phyloP scores from a whole-genome alignment of 371 early-diverging fungal genomes.

The Dichotomocladium elegans region DNA sequence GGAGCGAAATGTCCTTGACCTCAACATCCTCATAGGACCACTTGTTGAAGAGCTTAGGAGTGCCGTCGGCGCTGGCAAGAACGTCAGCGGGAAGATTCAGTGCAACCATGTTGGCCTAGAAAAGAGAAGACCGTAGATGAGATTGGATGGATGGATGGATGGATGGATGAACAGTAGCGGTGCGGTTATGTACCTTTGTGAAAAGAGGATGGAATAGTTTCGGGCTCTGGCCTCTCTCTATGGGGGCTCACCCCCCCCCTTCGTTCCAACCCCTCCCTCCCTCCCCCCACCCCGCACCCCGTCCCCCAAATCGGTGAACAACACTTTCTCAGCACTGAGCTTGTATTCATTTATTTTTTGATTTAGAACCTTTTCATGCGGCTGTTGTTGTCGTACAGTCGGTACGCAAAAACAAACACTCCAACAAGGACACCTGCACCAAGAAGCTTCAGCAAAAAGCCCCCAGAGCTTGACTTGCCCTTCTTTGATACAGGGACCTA shows the following conservation, averaged over 20 bases:
- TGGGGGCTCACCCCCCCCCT: too few relatives aligned
- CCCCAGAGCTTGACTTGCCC: slow-evolving; percentile 12
- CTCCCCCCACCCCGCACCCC: too few relatives aligned
- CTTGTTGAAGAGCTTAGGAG: slow-evolving; percentile 87
- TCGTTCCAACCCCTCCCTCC: too few relatives aligned
- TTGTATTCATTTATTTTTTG: too few relatives aligned
- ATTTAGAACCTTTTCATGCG: slow-evolving; percentile 60
- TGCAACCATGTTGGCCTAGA: slow-evolving; percentile 52
- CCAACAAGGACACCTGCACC: slow-evolving; percentile 54
- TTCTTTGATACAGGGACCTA: not conserved
- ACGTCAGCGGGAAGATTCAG: slow-evolving; percentile 65
- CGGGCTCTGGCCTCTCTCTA: too few relatives aligned
- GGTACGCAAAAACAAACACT: slow-evolving; percentile 52
- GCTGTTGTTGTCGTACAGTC: slow-evolving; percentile 57
- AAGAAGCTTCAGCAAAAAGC: slow-evolving; percentile 54
- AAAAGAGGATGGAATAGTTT: too few relatives aligned
- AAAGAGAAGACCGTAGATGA: not conserved
- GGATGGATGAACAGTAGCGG: too few relatives aligned
- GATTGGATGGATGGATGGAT: slow-evolving; percentile 1
- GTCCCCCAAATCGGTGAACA: too few relatives aligned
- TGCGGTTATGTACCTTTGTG: slow-evolving; percentile 3
- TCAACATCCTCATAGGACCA: slow-evolving; percentile 95
- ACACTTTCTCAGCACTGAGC: too few relatives aligned
- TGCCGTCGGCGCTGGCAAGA: slow-evolving; percentile 56
- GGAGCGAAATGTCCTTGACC: slow-evolving; percentile 92